Conservation (phyloP, 805 yeast genomes). For the Kodamaea restingae region DNA sequence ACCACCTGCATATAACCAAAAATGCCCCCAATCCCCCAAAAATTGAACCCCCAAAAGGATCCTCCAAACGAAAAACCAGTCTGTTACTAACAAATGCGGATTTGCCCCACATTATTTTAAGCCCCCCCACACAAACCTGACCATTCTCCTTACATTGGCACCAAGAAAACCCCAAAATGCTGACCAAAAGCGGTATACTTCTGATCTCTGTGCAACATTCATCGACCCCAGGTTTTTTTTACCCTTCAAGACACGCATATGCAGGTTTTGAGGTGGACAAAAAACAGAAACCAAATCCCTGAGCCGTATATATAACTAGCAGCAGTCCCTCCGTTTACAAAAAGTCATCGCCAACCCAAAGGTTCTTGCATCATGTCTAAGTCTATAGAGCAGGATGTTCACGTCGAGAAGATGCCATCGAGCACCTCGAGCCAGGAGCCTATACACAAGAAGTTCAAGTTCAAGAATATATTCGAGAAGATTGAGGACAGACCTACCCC, state of each 20-base stretch:
- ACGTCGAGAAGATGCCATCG: neutral
- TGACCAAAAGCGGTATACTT: no score
- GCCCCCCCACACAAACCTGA: neutral
- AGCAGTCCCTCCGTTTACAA: neutral
- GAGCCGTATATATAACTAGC: neutral
- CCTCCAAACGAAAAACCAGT: neutral
- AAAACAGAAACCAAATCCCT: neutral
- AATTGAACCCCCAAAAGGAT: neutral
- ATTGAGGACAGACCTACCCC: conserved; percentile 40
- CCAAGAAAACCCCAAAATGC: neutral
- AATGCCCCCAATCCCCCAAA: conserved; percentile 1
- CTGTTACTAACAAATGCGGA: neutral
- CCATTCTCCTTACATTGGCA: neutral
- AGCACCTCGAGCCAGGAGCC: neutral
- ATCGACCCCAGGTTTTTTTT: conserved; percentile 2
- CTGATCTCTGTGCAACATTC: neutral
- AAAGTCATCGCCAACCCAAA: neutral
- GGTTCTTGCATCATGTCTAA: neutral
- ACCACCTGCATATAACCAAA: neutral
- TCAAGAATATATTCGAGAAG: conserved; percentile 24
- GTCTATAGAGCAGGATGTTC: neutral
- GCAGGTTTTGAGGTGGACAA: neutral
- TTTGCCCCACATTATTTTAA: neutral
- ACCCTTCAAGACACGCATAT: no score
- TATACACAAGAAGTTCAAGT: conserved; percentile 4